A percentile compares a stretch with the other conserved stretches of the same genome.
Evolutionary conservation across 176 grass and related monocot genomes (phyloP).

Genomic region (Stipa capillata): DNA sequence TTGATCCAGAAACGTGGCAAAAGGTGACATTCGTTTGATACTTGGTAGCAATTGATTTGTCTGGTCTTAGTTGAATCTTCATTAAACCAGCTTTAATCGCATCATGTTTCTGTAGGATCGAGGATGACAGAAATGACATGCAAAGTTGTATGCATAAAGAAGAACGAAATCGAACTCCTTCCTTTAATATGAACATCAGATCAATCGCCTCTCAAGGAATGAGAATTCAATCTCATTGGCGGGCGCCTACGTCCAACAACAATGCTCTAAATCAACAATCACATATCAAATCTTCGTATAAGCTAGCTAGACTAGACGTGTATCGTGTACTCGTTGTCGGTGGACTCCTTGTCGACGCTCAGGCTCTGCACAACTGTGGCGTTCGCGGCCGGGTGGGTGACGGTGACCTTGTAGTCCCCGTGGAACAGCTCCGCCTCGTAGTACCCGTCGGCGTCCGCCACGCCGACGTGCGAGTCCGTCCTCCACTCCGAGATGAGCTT

Average conservation of each 20-base stretch:
- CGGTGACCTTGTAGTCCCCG: constrained; percentile 63
- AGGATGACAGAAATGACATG: not conserved
- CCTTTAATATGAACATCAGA: constrained; percentile 20
- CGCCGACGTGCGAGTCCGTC: constrained; percentile 6
- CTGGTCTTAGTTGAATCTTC: no score
- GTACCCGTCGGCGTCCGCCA: constrained; percentile 44
- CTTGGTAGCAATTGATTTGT: not conserved
- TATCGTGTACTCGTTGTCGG: constrained; percentile 33
- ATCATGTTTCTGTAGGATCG: not conserved
- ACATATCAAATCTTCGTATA: not conserved
- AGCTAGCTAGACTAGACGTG: constrained; percentile 23
- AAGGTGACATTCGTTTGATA: not conserved
- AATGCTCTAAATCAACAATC: constrained; percentile 21
- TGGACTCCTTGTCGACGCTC: constrained; percentile 40
- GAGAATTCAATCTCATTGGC: constrained; percentile 28
- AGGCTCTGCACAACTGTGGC: constrained; percentile 46
- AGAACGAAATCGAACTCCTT: constrained; percentile 32
- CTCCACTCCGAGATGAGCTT: constrained; percentile 63
- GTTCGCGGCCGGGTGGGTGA: constrained; percentile 45
- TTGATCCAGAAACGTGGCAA: not conserved
- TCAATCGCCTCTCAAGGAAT: constrained; percentile 40
- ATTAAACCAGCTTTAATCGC: not conserved
- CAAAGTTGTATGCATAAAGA: constrained; percentile 4
- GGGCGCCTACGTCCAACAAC: constrained; percentile 20
- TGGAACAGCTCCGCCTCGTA: constrained; percentile 51